These are phyloP conservation scores for Teunomyces panamensis DNA, from an alignment of 805 yeast species.

Conservation along the genomic window DNA sequence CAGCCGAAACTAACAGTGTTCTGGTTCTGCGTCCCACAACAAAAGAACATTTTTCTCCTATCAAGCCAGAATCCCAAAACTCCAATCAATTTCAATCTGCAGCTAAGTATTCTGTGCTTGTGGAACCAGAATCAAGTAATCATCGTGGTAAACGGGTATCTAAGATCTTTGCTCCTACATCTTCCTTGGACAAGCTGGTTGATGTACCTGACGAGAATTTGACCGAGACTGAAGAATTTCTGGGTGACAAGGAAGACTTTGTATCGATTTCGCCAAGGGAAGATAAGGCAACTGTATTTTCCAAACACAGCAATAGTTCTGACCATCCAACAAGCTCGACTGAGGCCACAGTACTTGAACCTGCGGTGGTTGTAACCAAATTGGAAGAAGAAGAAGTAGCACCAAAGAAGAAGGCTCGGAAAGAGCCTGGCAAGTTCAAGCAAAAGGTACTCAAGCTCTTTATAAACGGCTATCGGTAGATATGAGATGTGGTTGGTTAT, in stretches of 20 bases:
- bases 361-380: not conserved
- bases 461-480: constrained; percentile 24
- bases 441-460: constrained; percentile 29
- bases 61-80: not conserved
- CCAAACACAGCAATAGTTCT: constrained; percentile 5
- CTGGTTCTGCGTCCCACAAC: too few species aligned
- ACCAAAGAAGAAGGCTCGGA: constrained; percentile 1
- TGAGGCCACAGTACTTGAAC: constrained; percentile 7
- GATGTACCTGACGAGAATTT: not conserved
- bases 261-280: constrained; percentile 3
- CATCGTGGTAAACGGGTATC: not conserved
- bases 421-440: constrained; percentile 16
- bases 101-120: not conserved
- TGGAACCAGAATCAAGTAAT: not conserved
- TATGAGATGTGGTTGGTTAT: not conserved
- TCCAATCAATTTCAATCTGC: not conserved
- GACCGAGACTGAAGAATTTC: not conserved
- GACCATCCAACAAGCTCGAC: constrained; percentile 9
- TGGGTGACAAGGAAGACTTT: not conserved
- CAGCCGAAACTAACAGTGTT: too few species aligned
- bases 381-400: constrained; percentile 1
- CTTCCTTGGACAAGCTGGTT: not conserved
- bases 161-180: not conserved
- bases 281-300: constrained; percentile 8
- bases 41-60: too few species aligned